Base-by-base conservation (phyloP, 2,329 filamentous ascomycete species). In the Plenodomus biglobosus region DNA sequence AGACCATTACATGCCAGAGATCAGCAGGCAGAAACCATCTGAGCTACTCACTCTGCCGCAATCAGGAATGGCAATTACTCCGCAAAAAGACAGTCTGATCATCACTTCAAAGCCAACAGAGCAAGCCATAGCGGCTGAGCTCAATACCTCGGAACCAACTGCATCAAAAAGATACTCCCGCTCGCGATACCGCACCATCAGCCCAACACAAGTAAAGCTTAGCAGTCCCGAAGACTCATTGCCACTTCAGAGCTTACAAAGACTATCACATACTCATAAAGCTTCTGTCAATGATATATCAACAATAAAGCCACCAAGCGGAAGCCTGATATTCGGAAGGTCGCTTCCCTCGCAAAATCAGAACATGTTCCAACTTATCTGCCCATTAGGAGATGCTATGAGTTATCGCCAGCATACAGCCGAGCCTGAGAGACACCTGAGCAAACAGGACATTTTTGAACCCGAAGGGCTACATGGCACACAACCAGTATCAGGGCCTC, bases 1-100 rank as follows among this genome's bases (percentile, higher is more conserved):
- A 15, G 47, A 56, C 18, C 55, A 55, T 11, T 56, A 59, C 4
- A 43, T 57, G 8, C 57, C 57, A 32, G 42, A 56, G 7, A 50
- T 56, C 18, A 57, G 40, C 16, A 42, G 17, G n/a, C 50, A 50
- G n/a, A 24, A 35, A 16, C 24, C 46, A 6, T 35, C 51, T 7
- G 43, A n/a, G 17, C 43, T 53, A 8, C 17, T 63, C 2, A 52
- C 37, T 32, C 58, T 53, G 17, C 52, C 53, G 15, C 41, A 50
- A 3, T 44, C 51, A 8, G 46, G 50, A 3, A 61, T 56, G 44
- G 21, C 46, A 15, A 54, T 38, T 4, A n/a, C 46, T 8, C 21
- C 38, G 5, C 42, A 34, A 24, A 34, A 36, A 40, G 15, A 24
- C 15, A n/a, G 35, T 15, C 36, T 41, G 32, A 44, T 41, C 20